Evolutionary conservation across 2,329 filamentous ascomycete species (phyloP), one percentile per base, ranked within the genome.

Genomic region (Scedosporium minutisporum): DNA sequence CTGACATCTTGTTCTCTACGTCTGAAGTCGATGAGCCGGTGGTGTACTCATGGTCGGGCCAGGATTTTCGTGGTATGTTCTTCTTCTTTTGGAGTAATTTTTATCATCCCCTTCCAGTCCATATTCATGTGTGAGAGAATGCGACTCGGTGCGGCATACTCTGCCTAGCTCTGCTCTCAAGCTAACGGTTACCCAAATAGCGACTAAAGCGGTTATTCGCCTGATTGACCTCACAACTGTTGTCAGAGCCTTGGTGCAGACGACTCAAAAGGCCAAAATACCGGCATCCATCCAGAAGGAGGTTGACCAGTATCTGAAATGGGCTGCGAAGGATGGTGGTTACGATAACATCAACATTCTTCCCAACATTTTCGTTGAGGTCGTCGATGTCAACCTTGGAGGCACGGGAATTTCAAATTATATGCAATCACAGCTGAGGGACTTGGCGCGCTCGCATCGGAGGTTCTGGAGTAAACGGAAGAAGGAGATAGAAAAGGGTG

Each of bases 321-420:
- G 77, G 77, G 75, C 77, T 0, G 73, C 74, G n/a, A 69, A 72
- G 14, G 77, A 79, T 42, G 77, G 74, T 18, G 70, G 70, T 25
- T 78, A 75, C 65, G 65, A 66, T 6, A 65, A 72, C 46, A 67
- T 74, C 3, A 67, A 71, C 2, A 69, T 72, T 33, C 68, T 77
- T 2, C 75, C 76, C 12, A 79, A 79, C 63, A 68, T 78, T 41
- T 65, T 75, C 27, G 70, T 71, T 25, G 75, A 76, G 58, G 65
- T 74, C 4, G 66, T 78, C 48, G 71, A 78, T 58, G 70, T 69
- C 0, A 64, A 59, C 3, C 63, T 70, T 63, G 64, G 65, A 6
- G 68, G 73, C 58, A 53, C 65, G 16, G 69, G 69, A 14, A 74
- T 77, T 60, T 72, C 73, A 16, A 65, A 68, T n/a, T 67, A 69